Evolutionary conservation across 2,329 filamentous ascomycete species (phyloP).

Genomic region (Sarocladium kiliense): DNA sequence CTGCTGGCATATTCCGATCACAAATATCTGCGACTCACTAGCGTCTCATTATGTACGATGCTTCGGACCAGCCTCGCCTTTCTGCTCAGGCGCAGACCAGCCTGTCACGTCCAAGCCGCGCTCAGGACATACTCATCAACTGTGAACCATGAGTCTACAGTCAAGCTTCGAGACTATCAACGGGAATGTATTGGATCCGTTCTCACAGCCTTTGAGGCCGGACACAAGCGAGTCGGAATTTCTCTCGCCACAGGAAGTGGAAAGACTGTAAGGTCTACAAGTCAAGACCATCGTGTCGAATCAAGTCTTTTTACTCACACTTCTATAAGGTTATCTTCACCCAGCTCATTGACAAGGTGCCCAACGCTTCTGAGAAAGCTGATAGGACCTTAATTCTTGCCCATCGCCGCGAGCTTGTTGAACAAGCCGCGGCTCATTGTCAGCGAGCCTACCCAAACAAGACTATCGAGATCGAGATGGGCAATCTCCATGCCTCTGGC

Average conservation of each 20-base stretch:
- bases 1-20: too few species aligned
- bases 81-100: conserved; percentile 10
- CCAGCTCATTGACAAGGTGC: conserved; percentile 77
- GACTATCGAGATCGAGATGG: conserved; percentile 89
- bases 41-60: conserved; percentile 16
- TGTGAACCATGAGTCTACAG: conserved; percentile 13
- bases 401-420: conserved; percentile 87
- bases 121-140: conserved; percentile 20
- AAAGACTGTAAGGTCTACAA: conserved; percentile 62
- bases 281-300: neutral
- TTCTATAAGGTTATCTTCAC: conserved; percentile 79
- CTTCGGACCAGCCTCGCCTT: neutral
- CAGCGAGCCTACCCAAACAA: conserved; percentile 72
- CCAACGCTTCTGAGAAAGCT: conserved; percentile 38
- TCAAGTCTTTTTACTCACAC: neutral
- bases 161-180: conserved; percentile 77
- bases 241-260: conserved; percentile 85
- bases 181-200: conserved; percentile 88
- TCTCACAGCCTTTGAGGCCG: conserved; percentile 59
- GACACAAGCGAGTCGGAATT: conserved; percentile 75
- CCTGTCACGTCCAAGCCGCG: neutral
- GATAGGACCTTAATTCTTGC: conserved; percentile 86
- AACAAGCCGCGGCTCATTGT: conserved; percentile 89
- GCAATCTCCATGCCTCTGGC: conserved; percentile 68
- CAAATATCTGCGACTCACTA: neutral